Base-by-base conservation (phyloP, 2,329 filamentous ascomycete species). In the Alternaria viburni region DNA sequence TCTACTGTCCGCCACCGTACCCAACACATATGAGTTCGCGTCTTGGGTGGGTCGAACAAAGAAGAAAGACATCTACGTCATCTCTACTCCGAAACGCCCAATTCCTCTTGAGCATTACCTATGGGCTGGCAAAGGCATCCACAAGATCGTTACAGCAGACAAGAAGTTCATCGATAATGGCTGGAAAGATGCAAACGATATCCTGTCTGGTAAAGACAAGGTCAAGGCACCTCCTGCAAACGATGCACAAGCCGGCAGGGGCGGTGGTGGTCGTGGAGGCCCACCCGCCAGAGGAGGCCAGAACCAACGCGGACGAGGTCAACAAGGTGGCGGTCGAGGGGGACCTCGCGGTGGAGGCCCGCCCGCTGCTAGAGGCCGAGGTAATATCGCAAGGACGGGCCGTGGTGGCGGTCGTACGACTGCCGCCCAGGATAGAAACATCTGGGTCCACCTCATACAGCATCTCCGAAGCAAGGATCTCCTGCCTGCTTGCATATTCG, bases 31-130 rank as follows among this genome's bases (percentile, higher is more conserved):
- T 67, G 96, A 99, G 77, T 99, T 99, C 74, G 96, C 96, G 2
- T 98, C 94, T 0, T 99, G 96, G 96, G 95, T 99, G 23, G 96
- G 96, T 11, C 88, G 96, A 54, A 99, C 96, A 1, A 99, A 99
- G 82, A 95, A 97, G 82, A 98, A 97, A 81, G 92, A 99, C 74
- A 98, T 99, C 32, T 99, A 98, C 77, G 96, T 99, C 72, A 99
- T 99, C 59, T 98, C 96, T 0, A 99, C 96, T 0, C 90, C 94
- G 0, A 99, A 99, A 80, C 88, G 96, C 62, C 96, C 96, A 0
- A 93, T 99, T 1, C 96, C 96, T 0, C 83, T 99, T 3, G 96
- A 99, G 74, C 96, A 99, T 79, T 99, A 95, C 74, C 86, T 99
- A 1, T 99, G 96, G 96, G 94, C 93, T 5, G 91, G 91, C 61